phyloP scores from a whole-genome alignment of 768 basidiomycete species.

The Trametes sanguinea region DNA sequence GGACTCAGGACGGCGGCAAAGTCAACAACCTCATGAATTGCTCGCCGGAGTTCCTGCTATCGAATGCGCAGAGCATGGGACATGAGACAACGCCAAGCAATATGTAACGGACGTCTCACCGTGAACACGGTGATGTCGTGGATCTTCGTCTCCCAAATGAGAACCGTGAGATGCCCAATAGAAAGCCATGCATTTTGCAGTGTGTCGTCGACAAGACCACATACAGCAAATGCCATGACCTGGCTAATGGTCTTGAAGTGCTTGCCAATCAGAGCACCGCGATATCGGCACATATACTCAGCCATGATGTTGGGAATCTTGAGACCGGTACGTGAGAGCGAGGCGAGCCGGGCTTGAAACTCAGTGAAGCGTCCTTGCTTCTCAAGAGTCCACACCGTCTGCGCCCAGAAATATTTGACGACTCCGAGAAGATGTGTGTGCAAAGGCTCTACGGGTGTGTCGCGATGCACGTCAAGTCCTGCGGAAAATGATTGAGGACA shows the following conservation, averaged over 20 bases:
- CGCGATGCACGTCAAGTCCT: constrained; percentile 34
- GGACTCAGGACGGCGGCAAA: constrained; percentile 21
- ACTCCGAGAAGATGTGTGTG: constrained; percentile 39
- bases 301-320: constrained; percentile 29
- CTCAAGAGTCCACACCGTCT: constrained; percentile 28
- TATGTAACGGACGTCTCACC: not conserved
- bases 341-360: constrained; percentile 32
- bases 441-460: constrained; percentile 37
- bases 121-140: constrained; percentile 11
- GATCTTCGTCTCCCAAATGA: constrained; percentile 30
- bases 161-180: constrained; percentile 22
- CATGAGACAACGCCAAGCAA: not conserved
- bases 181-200: constrained; percentile 27
- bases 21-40: constrained; percentile 27
- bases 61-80: not conserved
- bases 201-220: constrained; percentile 17
- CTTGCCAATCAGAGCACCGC: constrained; percentile 34
- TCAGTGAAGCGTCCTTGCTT: constrained; percentile 22
- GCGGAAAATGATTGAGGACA: not conserved
- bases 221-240: constrained; percentile 21
- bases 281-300: constrained; percentile 37
- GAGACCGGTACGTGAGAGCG: constrained; percentile 30
- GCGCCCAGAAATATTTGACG: constrained; percentile 39
- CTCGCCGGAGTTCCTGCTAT: constrained; percentile 14
- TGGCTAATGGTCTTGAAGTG: constrained; percentile 34